These are phyloP conservation scores for Phialophora tarda DNA, from an alignment of 2,329 filamentous ascomycete genomes.

Conservation along the genomic window DNA sequence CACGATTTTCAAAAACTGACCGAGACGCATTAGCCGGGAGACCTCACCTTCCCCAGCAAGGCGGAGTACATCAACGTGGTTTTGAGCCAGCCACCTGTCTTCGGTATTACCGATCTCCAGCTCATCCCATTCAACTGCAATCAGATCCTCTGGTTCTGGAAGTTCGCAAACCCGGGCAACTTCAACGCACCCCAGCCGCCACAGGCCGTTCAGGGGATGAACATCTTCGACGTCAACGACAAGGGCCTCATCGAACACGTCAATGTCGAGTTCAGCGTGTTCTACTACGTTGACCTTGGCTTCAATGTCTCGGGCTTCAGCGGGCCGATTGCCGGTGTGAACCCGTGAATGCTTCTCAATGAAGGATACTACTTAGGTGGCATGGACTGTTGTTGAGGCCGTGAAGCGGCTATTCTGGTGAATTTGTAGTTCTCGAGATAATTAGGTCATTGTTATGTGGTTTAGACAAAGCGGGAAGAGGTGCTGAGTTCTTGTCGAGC, in stretches of 20 bases:
- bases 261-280: constrained; percentile 19
- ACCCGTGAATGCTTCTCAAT: constrained; percentile 2
- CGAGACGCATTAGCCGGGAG: constrained; percentile 4
- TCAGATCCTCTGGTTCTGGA: constrained; percentile 20
- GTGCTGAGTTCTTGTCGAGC: not conserved
- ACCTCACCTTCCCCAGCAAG: constrained; percentile 13
- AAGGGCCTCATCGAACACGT: constrained; percentile 15
- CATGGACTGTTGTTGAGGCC: not conserved
- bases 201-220: constrained; percentile 14
- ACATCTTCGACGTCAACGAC: constrained; percentile 19
- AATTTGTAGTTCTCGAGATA: not conserved
- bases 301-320: constrained; percentile 17
- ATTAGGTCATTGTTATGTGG: not conserved
- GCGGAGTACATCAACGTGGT: constrained; percentile 13
- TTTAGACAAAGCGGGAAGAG: not conserved
- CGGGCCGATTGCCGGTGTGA: constrained; percentile 14
- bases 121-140: constrained; percentile 17
- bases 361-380: not conserved
- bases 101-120: constrained; percentile 16
- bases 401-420: not conserved
- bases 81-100: constrained; percentile 7
- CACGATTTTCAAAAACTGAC: not conserved
- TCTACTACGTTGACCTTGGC: constrained; percentile 19
- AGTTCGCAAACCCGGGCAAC: constrained; percentile 17
- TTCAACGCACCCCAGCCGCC: constrained; percentile 14